Evolutionary conservation across 2,329 filamentous ascomycete species (phyloP), one percentile per base, ranked within the genome.

Genomic region (Sarocladium strictum): DNA sequence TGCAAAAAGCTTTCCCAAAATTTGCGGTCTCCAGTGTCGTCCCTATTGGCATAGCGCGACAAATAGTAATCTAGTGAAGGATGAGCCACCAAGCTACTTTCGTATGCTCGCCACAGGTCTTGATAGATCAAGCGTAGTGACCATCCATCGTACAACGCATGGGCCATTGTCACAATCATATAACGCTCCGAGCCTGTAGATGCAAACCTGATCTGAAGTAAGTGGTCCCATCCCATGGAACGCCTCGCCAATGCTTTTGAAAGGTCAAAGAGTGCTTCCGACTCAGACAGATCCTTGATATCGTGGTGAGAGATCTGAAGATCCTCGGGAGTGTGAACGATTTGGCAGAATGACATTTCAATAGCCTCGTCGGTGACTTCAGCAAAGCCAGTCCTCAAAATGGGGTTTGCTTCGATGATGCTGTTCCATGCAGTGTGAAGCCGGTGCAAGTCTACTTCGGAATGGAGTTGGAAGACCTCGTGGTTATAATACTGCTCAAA

Each of bases 101-200:
- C 38, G 58, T 95, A 96, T 1, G 85, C 83, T n/a, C 69, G 73
- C 15, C 76, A 68, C 1, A 96, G 78, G 62, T 94, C 84, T 41
- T 78, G 73, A 61, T 94, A 90, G 1, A 97, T 69, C 15, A 95
- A 71, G 3, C 76, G 75, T 12, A 97, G 77, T 2, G 91, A 96
- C 81, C 86, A 91, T 1, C 92, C 92, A 64, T 97, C 92, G 60
- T 97, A 97, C 19, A 96, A 76, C 1, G 91, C 90, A 68, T 97
- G 92, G 0, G 91, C 80, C 37, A 96, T 84, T 0, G 90, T 92
- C 1, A 97, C 66, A 3, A 85, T 63, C 1, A 85, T 58, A 54
- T 77, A 81, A 3, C 56, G 68, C 33, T 61, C 63, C 14, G 56
- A 60, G 2, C 57, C 69, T 1, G 67, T 64, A 5, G 57, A 62